phyloP scores from a whole-genome alignment of 1,284 basidiomycete genomes.

The Anthracocystis walkeri region DNA sequence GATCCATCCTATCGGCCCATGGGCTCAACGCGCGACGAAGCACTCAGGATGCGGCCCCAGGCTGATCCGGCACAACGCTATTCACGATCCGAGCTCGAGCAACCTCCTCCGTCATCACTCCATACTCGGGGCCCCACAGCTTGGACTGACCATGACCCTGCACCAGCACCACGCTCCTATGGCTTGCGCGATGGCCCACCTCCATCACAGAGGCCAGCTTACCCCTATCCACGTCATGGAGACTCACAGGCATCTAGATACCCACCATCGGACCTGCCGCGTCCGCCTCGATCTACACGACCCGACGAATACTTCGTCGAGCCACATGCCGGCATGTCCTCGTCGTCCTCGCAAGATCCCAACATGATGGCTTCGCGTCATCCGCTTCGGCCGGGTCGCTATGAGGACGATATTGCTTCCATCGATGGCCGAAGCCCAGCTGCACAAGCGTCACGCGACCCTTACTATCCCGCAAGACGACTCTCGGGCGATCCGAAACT shows the following conservation, averaged over 20 bases:
- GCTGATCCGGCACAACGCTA: conserved; percentile 15
- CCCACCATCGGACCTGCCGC: conserved; percentile 31
- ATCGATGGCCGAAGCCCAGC: conserved; percentile 12
- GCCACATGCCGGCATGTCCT: conserved; percentile 1
- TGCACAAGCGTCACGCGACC: conserved; percentile 14
- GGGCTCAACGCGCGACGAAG: conserved; percentile 13
- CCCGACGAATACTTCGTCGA: conserved; percentile 29
- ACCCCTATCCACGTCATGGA: conserved; percentile 7
- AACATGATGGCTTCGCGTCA: conserved; percentile 13
- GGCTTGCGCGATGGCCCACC: conserved; percentile 12
- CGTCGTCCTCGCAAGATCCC: conserved; percentile 8
- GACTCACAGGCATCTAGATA: conserved; percentile 15
- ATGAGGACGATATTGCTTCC: neutral
- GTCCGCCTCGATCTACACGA: conserved; percentile 14
- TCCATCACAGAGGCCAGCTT: conserved; percentile 3
- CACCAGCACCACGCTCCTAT: conserved; percentile 1
- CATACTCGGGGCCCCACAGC: neutral
- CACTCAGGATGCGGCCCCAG: conserved; percentile 21
- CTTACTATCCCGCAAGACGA: conserved; percentile 13
- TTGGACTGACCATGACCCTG: conserved; percentile 19
- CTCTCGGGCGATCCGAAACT: conserved; percentile 18
- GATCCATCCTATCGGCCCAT: conserved; percentile 11
- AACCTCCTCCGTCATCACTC: conserved; percentile 4
- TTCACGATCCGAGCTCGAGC: conserved; percentile 23
- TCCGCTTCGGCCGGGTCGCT: conserved; percentile 14